These are phyloP conservation scores for Sindora glabra DNA, from an alignment of 306 rosid genomes.

Conservation along the genomic window DNA sequence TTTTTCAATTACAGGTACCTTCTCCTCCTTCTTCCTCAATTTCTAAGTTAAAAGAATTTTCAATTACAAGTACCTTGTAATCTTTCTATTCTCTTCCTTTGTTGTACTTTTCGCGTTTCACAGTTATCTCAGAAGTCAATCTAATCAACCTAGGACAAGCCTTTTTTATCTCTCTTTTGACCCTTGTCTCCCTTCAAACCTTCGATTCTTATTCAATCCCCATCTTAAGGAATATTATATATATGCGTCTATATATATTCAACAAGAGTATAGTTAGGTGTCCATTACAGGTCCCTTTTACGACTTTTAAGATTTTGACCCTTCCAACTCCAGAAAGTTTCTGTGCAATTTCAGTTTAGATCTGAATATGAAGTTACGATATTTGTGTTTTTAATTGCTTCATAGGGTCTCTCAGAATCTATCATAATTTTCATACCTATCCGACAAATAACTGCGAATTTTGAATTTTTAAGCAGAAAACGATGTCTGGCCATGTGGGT, in stretches of 20 bases:
- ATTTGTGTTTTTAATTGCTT: conserved; percentile 20
- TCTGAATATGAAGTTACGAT: conserved; percentile 14
- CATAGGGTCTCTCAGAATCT: neutral
- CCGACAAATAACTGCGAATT: too few species aligned
- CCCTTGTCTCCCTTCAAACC: too few species aligned
- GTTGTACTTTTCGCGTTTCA: neutral
- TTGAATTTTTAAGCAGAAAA: neutral
- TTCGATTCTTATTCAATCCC: neutral
- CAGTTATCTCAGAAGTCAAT: conserved; percentile 3
- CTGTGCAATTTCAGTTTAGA: conserved; percentile 4
- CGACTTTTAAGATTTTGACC: conserved; percentile 10
- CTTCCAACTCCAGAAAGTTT: neutral
- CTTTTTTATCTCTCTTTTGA: conserved; percentile 12
- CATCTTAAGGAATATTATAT: neutral
- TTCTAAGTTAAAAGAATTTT: too few species aligned
- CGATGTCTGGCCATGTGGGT: conserved; percentile 27
- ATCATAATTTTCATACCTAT: neutral
- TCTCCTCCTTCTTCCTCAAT: neutral
- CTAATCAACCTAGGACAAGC: neutral
- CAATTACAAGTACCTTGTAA: conserved; percentile 21
- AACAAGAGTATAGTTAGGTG: neutral
- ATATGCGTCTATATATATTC: too few species aligned
- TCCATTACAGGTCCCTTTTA: neutral
- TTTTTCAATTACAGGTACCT: conserved; percentile 20
- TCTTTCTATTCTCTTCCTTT: neutral